phyloP scores from a whole-genome alignment of 2,329 filamentous ascomycete genomes.

The Diplodia sapinea region DNA sequence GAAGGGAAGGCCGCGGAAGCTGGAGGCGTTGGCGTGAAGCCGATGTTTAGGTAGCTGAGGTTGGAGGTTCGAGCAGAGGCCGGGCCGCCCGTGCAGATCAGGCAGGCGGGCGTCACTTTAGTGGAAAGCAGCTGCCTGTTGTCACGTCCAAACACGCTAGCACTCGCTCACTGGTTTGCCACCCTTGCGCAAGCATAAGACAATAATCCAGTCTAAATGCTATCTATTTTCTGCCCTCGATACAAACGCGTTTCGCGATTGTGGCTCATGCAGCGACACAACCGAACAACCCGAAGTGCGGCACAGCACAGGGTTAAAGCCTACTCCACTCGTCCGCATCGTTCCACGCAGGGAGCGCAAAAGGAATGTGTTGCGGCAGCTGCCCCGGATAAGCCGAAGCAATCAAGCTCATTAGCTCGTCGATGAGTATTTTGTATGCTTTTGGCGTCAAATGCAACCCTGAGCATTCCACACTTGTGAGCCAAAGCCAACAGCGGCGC shows the following conservation, averaged over 20 bases:
- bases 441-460: slow-evolving; percentile 64
- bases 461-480: slow-evolving; percentile 34
- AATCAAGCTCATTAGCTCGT: slow-evolving; percentile 60
- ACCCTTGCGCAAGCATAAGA: not conserved
- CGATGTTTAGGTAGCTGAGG: slow-evolving; percentile 2
- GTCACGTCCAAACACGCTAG: slow-evolving; percentile 12
- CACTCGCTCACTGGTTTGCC: not conserved
- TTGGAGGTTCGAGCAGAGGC: slow-evolving; percentile 17
- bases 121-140: not conserved
- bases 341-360: slow-evolving; percentile 62
- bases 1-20: slow-evolving; percentile 5
- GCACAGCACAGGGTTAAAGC: slow-evolving; percentile 32
- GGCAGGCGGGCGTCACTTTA: slow-evolving; percentile 8
- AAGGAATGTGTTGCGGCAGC: slow-evolving; percentile 57
- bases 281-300: slow-evolving; percentile 3
- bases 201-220: not conserved
- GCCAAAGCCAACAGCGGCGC: not conserved
- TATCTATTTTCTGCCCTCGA: slow-evolving; percentile 1
- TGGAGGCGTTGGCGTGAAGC: slow-evolving; percentile 11
- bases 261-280: not conserved
- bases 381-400: slow-evolving; percentile 60
- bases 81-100: slow-evolving; percentile 26
- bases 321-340: slow-evolving; percentile 45
- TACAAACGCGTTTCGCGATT: not conserved
- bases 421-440: slow-evolving; percentile 63